A percentile compares a stretch with the other conserved stretches of the same genome.
Evolutionary conservation across 495 filamentous ascomycete genomes (phyloP).

Genomic region (Rostrohypoxylon terebratum): DNA sequence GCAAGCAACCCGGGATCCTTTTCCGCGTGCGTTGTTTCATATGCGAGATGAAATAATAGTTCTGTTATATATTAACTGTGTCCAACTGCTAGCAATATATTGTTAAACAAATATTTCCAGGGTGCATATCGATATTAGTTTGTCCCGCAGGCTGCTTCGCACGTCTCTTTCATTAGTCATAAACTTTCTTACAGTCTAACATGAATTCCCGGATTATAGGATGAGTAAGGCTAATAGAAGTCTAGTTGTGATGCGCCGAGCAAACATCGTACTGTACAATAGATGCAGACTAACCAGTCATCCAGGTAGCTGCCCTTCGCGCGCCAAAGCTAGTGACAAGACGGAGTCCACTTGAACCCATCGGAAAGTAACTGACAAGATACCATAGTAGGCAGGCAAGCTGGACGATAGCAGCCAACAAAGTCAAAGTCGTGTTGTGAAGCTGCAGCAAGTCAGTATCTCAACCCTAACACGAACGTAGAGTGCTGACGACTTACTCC

Average conservation of each 20-base stretch:
- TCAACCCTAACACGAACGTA: not conserved
- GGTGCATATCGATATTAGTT: not conserved
- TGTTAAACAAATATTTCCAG: not conserved
- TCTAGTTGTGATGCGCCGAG: not conserved
- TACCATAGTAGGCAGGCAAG: slow-evolving; percentile 90
- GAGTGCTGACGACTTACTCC: slow-evolving; percentile 72
- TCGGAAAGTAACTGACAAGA: slow-evolving; percentile 96
- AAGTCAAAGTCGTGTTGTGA: slow-evolving; percentile 80
- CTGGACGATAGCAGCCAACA: slow-evolving; percentile 85
- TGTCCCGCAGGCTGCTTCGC: not conserved
- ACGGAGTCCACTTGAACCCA: slow-evolving; percentile 89
- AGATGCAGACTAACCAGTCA: slow-evolving; percentile 70
- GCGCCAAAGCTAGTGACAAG: slow-evolving; percentile 88
- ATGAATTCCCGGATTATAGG: slow-evolving; percentile 1
- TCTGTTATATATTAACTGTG: not conserved
- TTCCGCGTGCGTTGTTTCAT: not conserved
- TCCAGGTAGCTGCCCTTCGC: slow-evolving; percentile 86
- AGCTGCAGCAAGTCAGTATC: slow-evolving; percentile 67
- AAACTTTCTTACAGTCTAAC: slow-evolving; percentile 5
- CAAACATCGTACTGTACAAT: slow-evolving; percentile 30
- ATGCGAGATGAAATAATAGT: not conserved
- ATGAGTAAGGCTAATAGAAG: not conserved
- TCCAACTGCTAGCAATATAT: not conserved
- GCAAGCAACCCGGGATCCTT: not conserved
- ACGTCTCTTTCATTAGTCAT: slow-evolving; percentile 8